A percentile compares a stretch with the other conserved stretches of the same genome.
Evolutionary conservation across 2,329 filamentous ascomycete species (phyloP).

Genomic region (Aspergillus arachidicola): DNA sequence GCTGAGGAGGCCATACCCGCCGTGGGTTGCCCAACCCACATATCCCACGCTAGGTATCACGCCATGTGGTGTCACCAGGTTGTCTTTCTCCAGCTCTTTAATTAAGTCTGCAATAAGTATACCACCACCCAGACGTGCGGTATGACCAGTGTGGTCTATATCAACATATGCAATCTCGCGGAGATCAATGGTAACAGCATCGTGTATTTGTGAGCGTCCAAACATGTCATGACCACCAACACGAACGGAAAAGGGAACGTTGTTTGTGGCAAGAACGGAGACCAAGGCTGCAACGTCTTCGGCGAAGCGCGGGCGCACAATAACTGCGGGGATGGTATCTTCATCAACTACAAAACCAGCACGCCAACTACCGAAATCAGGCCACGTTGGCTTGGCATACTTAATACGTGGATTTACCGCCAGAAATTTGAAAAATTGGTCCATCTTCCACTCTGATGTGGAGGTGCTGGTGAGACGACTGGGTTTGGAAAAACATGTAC

Average conservation of each 20-base stretch:
- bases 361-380: no score
- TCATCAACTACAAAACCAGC: constrained; percentile 9
- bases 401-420: no score
- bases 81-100: constrained; percentile 9
- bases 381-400: no score
- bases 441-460: no score
- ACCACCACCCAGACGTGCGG: constrained; percentile 17
- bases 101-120: constrained; percentile 15
- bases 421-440: no score
- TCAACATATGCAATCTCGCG: constrained; percentile 13
- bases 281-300: constrained; percentile 13
- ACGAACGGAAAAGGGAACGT: constrained; percentile 19
- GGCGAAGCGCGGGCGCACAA: constrained; percentile 15
- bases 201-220: constrained; percentile 9
- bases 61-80: constrained; percentile 17
- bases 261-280: constrained; percentile 3
- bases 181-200: constrained; percentile 19
- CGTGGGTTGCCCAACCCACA: constrained; percentile 39
- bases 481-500: no score
- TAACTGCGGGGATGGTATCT: constrained; percentile 12
- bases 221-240: constrained; percentile 23
- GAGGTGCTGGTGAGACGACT: no score
- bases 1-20: constrained; percentile 39
- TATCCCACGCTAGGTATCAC: constrained; percentile 31
- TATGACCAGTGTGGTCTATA: constrained; percentile 9